Percentiles rank a stretch among this genome's conserved stretches.
These are phyloP conservation scores for Rhipidocladum racemiflorum DNA, from an alignment of 176 grass and related monocot species.

Conservation along the genomic window DNA sequence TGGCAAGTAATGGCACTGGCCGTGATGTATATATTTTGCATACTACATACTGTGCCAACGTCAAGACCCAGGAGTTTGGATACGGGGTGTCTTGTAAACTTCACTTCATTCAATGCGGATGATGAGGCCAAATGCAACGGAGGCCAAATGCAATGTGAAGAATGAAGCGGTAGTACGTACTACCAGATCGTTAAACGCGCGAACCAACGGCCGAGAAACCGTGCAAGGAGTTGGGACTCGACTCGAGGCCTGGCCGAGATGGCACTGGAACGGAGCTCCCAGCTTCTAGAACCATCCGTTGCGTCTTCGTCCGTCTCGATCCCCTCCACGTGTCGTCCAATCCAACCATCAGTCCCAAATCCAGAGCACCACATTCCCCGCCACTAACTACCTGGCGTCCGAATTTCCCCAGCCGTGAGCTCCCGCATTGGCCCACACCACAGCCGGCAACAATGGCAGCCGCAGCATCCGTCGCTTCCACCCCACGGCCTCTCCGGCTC, in stretches of 20 bases:
- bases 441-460: conserved; percentile 1
- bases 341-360: conserved; percentile 36
- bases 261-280: too few species aligned
- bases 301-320: background rate
- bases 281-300: background rate
- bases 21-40: background rate
- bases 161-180: too few species aligned
- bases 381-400: background rate
- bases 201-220: too few species aligned
- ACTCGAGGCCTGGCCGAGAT: too few species aligned
- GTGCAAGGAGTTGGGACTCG: too few species aligned
- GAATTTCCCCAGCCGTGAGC: conserved; percentile 5
- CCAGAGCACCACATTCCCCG: background rate
- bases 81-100: background rate
- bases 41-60: background rate
- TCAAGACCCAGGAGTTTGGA: background rate
- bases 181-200: too few species aligned
- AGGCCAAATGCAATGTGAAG: too few species aligned
- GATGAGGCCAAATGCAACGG: too few species aligned
- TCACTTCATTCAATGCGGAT: background rate
- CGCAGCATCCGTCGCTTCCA: conserved; percentile 32
- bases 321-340: background rate
- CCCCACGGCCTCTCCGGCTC: background rate
- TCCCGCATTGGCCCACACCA: background rate
- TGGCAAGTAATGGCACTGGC: background rate